A percentile compares a stretch with the other conserved stretches of the same genome.
Evolutionary conservation across 805 yeast genomes (phyloP).

Genomic region (Myxozyma vanderwaltii): DNA sequence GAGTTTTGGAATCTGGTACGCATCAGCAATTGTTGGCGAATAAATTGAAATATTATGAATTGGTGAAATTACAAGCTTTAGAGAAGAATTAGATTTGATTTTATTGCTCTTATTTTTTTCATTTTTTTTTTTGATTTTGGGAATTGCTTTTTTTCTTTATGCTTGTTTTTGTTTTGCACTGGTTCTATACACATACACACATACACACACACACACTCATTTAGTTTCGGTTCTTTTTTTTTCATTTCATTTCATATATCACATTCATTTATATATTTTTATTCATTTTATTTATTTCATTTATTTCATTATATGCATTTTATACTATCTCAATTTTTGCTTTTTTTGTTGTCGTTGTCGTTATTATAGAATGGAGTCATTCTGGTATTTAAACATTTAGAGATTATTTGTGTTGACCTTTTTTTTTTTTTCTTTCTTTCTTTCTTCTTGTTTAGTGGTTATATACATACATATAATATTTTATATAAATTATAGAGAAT

Average conservation of each 20-base stretch:
- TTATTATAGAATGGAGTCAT: conserved; percentile 1
- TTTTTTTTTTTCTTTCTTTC: no score
- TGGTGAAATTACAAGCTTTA: conserved; percentile 49
- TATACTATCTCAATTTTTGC: background rate
- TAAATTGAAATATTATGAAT: conserved; percentile 45
- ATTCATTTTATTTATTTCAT: no score
- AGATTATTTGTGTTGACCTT: no score
- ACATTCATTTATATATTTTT: no score
- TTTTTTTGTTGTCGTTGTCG: background rate
- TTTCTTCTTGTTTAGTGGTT: no score
- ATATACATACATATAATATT: no score
- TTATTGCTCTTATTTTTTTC: background rate
- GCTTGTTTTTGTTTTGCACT: background rate
- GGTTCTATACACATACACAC: background rate
- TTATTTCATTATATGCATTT: no score
- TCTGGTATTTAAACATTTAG: no score
- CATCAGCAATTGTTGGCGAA: conserved; percentile 49
- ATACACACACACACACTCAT: background rate
- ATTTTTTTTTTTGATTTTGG: background rate
- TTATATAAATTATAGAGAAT: no score
- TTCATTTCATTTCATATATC: no score
- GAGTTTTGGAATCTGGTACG: conserved; percentile 55
- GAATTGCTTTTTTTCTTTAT: background rate
- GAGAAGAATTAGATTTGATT: conserved; percentile 37
- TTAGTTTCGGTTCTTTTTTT: no score